Evolutionary conservation across 228 moss, liverwort and hornwort species (phyloP).

Genomic region (Sphagnum fallax): DNA sequence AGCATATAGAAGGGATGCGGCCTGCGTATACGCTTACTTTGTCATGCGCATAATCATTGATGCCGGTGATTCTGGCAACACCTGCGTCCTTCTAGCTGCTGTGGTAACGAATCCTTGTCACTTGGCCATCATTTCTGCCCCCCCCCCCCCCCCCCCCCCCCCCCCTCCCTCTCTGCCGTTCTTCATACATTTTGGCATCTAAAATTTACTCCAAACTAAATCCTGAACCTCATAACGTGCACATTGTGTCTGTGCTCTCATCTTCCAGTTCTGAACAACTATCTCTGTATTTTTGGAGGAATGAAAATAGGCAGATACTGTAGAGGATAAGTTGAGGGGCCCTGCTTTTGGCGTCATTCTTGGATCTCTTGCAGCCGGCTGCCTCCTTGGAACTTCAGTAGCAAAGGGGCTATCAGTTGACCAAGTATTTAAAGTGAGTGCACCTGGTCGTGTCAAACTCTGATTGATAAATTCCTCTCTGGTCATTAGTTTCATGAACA

Average conservation of each 20-base stretch:
- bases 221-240: neutral
- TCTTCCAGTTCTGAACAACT: neutral
- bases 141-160: too few species aligned
- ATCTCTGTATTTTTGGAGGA: neutral
- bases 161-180: too few species aligned
- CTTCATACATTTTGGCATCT: too few species aligned
- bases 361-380: conserved; percentile 11
- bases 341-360: conserved; percentile 21
- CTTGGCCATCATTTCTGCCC: neutral
- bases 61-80: neutral
- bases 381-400: conserved; percentile 12
- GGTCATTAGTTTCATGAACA: too few species aligned
- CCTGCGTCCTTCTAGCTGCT: neutral
- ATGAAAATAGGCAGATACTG: conserved; percentile 22
- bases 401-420: conserved; percentile 7
- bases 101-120: neutral
- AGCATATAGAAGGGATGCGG: neutral
- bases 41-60: conserved; percentile 1
- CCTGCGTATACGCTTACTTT: neutral
- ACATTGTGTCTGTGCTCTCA: neutral
- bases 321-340: conserved; percentile 15
- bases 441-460: conserved; percentile 1
- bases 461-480: too few species aligned
- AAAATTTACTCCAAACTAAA: too few species aligned
- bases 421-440: conserved; percentile 21